Evolutionary conservation across 2,329 filamentous ascomycete genomes (phyloP).

Genomic region (Colletotrichum spaethianum): DNA sequence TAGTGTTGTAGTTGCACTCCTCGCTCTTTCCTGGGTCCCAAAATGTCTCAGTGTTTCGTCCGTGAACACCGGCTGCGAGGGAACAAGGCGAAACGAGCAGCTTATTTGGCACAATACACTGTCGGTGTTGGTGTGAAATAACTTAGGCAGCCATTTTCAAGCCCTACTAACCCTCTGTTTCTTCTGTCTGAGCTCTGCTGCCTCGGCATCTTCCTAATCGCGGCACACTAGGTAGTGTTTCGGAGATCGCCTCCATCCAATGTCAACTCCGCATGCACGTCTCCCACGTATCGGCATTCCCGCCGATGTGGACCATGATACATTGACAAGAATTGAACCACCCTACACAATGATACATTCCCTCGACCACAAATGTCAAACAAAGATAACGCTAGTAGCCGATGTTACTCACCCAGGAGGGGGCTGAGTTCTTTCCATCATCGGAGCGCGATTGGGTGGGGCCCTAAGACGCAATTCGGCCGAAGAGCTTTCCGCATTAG

Average conservation of each 20-base stretch:
- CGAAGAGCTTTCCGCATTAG: background rate
- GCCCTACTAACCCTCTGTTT: background rate
- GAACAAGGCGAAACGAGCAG: background rate
- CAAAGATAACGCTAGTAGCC: background rate
- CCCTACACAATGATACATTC: background rate
- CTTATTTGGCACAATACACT: background rate
- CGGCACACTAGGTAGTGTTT: constrained; percentile 21
- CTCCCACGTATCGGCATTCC: constrained; percentile 24
- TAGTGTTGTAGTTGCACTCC: background rate
- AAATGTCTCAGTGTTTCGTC: background rate
- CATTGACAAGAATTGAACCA: background rate
- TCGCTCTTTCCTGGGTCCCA: background rate
- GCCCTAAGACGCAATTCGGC: background rate
- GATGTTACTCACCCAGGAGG: background rate
- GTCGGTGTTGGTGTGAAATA: background rate
- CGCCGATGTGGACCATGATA: constrained; percentile 31
- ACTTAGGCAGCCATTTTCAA: background rate
- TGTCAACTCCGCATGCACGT: constrained; percentile 9
- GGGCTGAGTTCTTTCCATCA: background rate
- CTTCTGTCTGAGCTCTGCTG: background rate
- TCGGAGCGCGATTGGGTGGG: constrained; percentile 5
- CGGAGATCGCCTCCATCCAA: background rate
- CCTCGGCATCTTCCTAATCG: constrained; percentile 14
- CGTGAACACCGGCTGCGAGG: too few relatives aligned
- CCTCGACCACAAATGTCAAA: background rate